Percentiles rank a stretch among this genome's conserved stretches.
These are phyloP conservation scores for Candida tropicalis DNA, from an alignment of 1,139 yeast species.

Conservation along the genomic window DNA sequence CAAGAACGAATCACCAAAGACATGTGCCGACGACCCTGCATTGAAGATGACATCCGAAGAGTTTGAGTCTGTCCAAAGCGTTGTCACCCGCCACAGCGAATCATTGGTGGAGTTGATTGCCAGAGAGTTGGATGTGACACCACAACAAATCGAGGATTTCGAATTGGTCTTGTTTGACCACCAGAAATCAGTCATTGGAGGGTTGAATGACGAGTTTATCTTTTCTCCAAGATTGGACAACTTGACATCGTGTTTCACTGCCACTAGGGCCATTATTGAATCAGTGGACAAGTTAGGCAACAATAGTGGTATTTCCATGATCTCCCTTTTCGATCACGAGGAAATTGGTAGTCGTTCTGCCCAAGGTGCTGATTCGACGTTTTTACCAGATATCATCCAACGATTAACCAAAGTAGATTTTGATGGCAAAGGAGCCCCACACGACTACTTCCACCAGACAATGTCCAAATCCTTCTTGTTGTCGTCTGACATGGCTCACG, in stretches of 20 bases:
- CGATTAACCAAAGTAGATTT: conserved; percentile 57
- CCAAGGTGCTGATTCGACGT: conserved; percentile 95
- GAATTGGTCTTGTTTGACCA: conserved; percentile 88
- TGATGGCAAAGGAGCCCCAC: conserved; percentile 13
- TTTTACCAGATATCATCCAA: conserved; percentile 74
- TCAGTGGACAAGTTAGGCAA: conserved; percentile 44
- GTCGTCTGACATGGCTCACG: conserved; percentile 97
- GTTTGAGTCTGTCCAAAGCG: conserved; percentile 66
- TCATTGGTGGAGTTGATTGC: conserved; percentile 73
- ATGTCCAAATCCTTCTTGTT: conserved; percentile 83
- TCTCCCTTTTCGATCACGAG: conserved; percentile 91
- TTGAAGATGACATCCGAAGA: conserved; percentile 51
- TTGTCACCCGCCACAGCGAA: conserved; percentile 74
- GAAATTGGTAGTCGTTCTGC: conserved; percentile 93
- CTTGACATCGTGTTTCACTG: conserved; percentile 82
- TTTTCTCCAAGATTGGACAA: conserved; percentile 95
- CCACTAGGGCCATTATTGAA: conserved; percentile 69
- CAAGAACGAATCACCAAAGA: conserved; percentile 28
- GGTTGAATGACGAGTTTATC: conserved; percentile 85
- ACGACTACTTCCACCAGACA: conserved; percentile 53
- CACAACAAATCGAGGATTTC: conserved; percentile 75
- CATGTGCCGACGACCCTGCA: conserved; percentile 49
- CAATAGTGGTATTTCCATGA: conserved; percentile 64
- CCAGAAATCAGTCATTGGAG: conserved; percentile 82
- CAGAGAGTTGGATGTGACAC: conserved; percentile 53